Evolutionary conservation across 345 rosid genomes (phyloP).

Genomic region (Sisymbrium altissimum): DNA sequence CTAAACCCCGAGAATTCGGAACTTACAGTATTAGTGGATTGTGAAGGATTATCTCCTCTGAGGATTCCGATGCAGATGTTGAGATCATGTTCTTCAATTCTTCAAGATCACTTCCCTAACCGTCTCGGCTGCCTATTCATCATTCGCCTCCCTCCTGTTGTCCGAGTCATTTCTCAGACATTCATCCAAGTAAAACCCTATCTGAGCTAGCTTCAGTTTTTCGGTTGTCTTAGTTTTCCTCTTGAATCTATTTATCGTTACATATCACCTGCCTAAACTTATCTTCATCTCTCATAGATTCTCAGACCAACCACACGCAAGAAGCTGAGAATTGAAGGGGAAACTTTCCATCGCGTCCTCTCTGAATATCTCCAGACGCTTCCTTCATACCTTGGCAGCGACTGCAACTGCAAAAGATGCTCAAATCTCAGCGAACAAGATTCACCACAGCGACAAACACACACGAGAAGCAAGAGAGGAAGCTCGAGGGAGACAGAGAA

Average conservation of each 20-base stretch:
- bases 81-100: conserved; percentile 77
- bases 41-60: conserved; percentile 81
- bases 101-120: conserved; percentile 90
- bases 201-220: background rate
- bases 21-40: conserved; percentile 81
- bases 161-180: conserved; percentile 82
- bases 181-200: conserved; percentile 64
- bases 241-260: background rate
- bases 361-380: conserved; percentile 59
- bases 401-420: conserved; percentile 69
- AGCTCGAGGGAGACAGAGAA: conserved; percentile 9
- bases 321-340: conserved; percentile 86
- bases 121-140: conserved; percentile 80
- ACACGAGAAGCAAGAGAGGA: conserved; percentile 25
- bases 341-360: conserved; percentile 51
- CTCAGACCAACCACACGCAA: conserved; percentile 72
- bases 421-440: conserved; percentile 25
- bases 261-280: background rate
- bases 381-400: conserved; percentile 84
- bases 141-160: conserved; percentile 82
- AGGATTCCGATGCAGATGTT: conserved; percentile 88
- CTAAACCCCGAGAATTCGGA: conserved; percentile 53
- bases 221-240: background rate
- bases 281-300: conserved; percentile 45
- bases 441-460: conserved; percentile 17